A percentile compares a stretch with the other conserved stretches of the same genome.
Conservation (phyloP, 257 asterid species). For the Eustoma russellianum region DNA sequence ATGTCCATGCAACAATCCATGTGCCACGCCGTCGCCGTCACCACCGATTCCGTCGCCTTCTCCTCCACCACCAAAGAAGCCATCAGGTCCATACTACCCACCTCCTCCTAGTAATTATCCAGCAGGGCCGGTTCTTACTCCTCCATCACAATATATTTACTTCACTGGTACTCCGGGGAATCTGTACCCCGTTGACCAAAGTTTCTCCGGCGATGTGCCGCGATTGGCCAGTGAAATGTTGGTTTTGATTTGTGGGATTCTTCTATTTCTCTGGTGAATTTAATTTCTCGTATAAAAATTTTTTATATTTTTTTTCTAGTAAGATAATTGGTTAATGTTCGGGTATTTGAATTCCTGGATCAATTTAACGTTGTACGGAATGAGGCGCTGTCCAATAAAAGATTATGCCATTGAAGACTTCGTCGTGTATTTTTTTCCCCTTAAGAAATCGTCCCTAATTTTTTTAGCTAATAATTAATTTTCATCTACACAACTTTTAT, state of each 20-base stretch:
- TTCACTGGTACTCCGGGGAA: slow-evolving; percentile 64
- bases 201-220: slow-evolving; percentile 3
- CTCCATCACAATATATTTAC: slow-evolving; percentile 51
- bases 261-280: slow-evolving; percentile 13
- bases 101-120: slow-evolving; percentile 45
- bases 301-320: no score
- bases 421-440: no score
- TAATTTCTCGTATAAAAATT: neutral
- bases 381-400: no score
- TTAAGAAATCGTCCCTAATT: no score
- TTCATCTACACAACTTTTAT: no score
- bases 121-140: slow-evolving; percentile 25
- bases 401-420: no score
- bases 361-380: no score
- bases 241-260: slow-evolving; percentile 11
- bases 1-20: slow-evolving; percentile 68
- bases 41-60: slow-evolving; percentile 25
- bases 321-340: no score
- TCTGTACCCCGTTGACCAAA: slow-evolving; percentile 35
- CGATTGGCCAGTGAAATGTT: slow-evolving; percentile 19
- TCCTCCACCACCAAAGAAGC: slow-evolving; percentile 32
- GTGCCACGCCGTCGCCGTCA: slow-evolving; percentile 28
- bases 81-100: slow-evolving; percentile 41
- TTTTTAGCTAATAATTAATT: no score
- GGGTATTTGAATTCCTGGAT: no score